phyloP scores from a whole-genome alignment of 805 yeast species.

The Yarrowia osloensis region DNA sequence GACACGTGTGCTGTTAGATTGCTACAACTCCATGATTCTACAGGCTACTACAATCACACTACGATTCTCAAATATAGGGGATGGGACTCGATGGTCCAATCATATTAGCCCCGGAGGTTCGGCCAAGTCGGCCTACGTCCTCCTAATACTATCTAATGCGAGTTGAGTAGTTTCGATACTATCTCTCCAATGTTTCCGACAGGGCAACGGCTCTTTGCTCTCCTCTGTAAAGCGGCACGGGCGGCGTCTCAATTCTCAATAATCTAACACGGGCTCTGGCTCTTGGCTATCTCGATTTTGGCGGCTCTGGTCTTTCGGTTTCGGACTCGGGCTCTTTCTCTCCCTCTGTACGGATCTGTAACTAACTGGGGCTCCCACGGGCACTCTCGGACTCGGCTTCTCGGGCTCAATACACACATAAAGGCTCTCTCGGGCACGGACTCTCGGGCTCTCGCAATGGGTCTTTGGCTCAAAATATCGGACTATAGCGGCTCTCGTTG shows the following conservation, averaged over 20 bases:
- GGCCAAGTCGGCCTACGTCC: slow-evolving; percentile 10
- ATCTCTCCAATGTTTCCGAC: neutral
- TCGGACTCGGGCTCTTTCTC: slow-evolving; percentile 11
- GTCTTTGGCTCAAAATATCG: slow-evolving; percentile 13
- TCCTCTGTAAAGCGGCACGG: slow-evolving; percentile 25
- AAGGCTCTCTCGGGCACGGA: slow-evolving; percentile 20
- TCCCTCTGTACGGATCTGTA: neutral
- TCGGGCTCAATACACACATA: slow-evolving; percentile 3
- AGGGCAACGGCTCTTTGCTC: slow-evolving; percentile 23
- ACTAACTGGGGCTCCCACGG: slow-evolving; percentile 13
- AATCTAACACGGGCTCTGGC: slow-evolving; percentile 16
- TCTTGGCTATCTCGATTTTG: slow-evolving; percentile 17
- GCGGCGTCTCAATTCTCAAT: slow-evolving; percentile 5
- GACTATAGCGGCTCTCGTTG: slow-evolving; percentile 17
- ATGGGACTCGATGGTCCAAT: slow-evolving; percentile 30
- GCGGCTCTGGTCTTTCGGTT: slow-evolving; percentile 11
- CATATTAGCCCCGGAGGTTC: slow-evolving; percentile 29
- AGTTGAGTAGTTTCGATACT: neutral
- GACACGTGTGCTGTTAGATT: neutral
- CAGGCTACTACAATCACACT: neutral
- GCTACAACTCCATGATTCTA: too few species aligned
- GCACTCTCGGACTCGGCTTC: slow-evolving; percentile 20
- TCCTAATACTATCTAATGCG: slow-evolving; percentile 16
- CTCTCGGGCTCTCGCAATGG: slow-evolving; percentile 12
- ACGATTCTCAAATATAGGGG: neutral